Percentiles rank a stretch among this genome's conserved stretches.
phyloP scores from a whole-genome alignment of 768 basidiomycete species.

The Leccinum rimulosum region DNA sequence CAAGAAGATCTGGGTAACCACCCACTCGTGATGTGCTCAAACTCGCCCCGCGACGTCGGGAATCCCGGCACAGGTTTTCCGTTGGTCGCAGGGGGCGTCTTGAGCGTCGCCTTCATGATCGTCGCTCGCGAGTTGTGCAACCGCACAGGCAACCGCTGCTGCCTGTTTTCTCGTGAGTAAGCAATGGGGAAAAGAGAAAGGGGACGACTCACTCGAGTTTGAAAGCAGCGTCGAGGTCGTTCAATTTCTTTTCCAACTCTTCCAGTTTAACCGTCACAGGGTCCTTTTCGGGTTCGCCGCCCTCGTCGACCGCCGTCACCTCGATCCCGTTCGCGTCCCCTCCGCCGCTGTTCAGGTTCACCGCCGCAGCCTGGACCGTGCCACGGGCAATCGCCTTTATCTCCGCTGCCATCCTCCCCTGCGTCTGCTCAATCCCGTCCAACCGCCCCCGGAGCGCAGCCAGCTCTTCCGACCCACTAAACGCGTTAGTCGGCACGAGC shows the following conservation, averaged over 20 bases:
- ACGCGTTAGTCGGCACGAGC: conserved; percentile 24
- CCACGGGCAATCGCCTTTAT: conserved; percentile 26
- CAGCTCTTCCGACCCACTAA: conserved; percentile 20
- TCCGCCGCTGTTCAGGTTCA: background rate
- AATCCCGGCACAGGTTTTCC: conserved; percentile 38
- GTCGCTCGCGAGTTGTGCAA: conserved; percentile 36
- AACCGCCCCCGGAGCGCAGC: conserved; percentile 25
- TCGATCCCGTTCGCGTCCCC: background rate
- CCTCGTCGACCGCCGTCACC: conserved; percentile 12
- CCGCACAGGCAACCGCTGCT: conserved; percentile 36
- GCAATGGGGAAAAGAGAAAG: too few relatives aligned
- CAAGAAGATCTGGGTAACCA: too few relatives aligned
- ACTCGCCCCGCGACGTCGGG: conserved; percentile 40
- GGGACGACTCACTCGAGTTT: conserved; percentile 32
- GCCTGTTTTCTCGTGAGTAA: conserved; percentile 18
- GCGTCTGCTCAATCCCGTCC: conserved; percentile 33
- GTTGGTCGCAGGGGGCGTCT: conserved; percentile 28
- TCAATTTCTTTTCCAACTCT: conserved; percentile 37
- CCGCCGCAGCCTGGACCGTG: too few relatives aligned
- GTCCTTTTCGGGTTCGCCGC: conserved; percentile 31
- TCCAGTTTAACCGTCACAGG: conserved; percentile 25
- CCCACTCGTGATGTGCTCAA: conserved; percentile 45
- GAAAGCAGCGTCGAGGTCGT: conserved; percentile 29
- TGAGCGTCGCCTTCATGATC: conserved; percentile 32
- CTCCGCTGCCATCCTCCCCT: conserved; percentile 33